Conservation (phyloP, 768 basidiomycete genomes). For the Lentinus brumalis region DNA sequence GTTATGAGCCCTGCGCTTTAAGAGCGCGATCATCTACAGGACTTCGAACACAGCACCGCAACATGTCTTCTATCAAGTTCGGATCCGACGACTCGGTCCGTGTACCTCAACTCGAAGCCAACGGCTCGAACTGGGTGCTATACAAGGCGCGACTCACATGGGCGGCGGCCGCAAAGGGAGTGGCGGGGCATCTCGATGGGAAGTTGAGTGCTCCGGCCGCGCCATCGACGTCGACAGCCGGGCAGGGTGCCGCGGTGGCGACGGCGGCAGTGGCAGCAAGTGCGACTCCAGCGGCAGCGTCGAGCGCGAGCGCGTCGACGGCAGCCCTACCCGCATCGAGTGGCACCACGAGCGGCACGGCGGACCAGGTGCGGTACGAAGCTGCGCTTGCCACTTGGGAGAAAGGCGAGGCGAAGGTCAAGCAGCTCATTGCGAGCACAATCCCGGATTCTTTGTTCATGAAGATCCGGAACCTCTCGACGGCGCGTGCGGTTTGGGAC, state of each 20-base stretch:
- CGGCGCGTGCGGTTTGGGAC: constrained; percentile 32
- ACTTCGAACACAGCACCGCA: too few species aligned
- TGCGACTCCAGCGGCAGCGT: too few species aligned
- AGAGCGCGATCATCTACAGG: not conserved
- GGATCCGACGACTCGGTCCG: not conserved
- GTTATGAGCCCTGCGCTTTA: not conserved
- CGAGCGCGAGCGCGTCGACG: not conserved
- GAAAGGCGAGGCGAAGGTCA: constrained; percentile 31
- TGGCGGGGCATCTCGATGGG: constrained; percentile 5
- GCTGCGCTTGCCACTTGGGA: constrained; percentile 29
- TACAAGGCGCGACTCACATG: constrained; percentile 7
- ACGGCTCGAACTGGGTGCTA: constrained; percentile 7
- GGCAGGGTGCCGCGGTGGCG: not conserved
- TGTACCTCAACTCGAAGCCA: constrained; percentile 1
- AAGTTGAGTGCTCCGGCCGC: not conserved
- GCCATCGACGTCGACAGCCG: not conserved
- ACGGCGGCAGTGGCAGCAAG: too few species aligned
- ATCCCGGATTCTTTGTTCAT: constrained; percentile 39
- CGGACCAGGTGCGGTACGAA: constrained; percentile 19
- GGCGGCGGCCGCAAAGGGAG: constrained; percentile 10
- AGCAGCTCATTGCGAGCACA: constrained; percentile 35
- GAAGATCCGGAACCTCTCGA: constrained; percentile 26
- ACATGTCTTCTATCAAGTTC: not conserved
- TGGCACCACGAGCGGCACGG: not conserved
- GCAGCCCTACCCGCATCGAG: not conserved